A percentile compares a stretch with the other conserved stretches of the same genome.
phyloP scores from a whole-genome alignment of 371 early-diverging fungal genomes.

The Lichtheimia corymbifera region DNA sequence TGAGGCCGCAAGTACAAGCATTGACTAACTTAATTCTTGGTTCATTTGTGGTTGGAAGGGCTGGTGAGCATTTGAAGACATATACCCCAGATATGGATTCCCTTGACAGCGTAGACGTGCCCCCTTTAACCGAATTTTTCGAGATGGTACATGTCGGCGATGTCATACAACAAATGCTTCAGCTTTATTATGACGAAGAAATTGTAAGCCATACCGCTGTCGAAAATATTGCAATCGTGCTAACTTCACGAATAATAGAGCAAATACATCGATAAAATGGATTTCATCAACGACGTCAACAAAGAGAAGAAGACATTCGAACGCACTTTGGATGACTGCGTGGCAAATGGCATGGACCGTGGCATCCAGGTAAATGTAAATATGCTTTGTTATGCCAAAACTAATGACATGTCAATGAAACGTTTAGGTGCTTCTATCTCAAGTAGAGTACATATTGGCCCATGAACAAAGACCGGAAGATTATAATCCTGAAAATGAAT shows the following conservation, averaged over 20 bases:
- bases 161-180: conserved; percentile 85
- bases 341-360: conserved; percentile 88
- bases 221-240: background rate
- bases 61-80: conserved; percentile 55
- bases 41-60: conserved; percentile 33
- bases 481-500: conserved; percentile 64
- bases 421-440: conserved; percentile 64
- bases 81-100: conserved; percentile 50
- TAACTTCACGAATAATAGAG: conserved; percentile 9
- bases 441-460: conserved; percentile 73
- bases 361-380: conserved; percentile 62
- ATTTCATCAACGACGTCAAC: conserved; percentile 81
- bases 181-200: conserved; percentile 78
- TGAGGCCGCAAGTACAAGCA: background rate
- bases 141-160: conserved; percentile 88
- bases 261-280: conserved; percentile 75
- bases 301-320: conserved; percentile 85
- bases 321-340: conserved; percentile 77
- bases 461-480: conserved; percentile 65
- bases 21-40: background rate
- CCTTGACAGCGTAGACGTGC: conserved; percentile 30
- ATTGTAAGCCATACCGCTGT: conserved; percentile 40
- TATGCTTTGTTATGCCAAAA: background rate
- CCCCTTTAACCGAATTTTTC: conserved; percentile 74
- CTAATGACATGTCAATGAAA: background rate